A percentile compares a stretch with the other conserved stretches of the same genome.
These are phyloP conservation scores for Globisporangium cylindrosporum DNA, from an alignment of 352 stramenopile genomes.

Conservation along the genomic window DNA sequence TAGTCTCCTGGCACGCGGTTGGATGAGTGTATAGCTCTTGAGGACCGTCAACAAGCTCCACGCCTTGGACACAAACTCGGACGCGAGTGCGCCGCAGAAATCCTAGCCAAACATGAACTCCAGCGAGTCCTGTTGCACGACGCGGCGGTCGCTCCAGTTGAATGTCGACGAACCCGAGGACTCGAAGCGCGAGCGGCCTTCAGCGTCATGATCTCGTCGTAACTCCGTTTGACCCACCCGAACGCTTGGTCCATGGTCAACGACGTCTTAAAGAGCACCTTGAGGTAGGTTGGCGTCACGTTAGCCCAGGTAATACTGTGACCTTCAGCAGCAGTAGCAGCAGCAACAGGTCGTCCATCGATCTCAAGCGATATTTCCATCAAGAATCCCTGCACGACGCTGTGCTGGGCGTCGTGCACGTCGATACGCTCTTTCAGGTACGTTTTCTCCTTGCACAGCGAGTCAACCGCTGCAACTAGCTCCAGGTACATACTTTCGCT, in stretches of 20 bases:
- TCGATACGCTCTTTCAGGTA: not conserved
- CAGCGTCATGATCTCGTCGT: not conserved
- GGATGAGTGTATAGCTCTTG: not conserved
- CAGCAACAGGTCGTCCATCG: not conserved
- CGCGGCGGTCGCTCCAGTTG: not conserved
- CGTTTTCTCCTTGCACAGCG: not conserved
- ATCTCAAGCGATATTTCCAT: not conserved
- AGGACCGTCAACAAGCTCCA: not conserved
- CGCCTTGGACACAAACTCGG: not conserved
- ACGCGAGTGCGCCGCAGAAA: not conserved
- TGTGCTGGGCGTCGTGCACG: not conserved
- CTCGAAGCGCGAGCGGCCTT: not conserved
- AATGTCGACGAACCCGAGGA: not conserved
- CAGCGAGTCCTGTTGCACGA: not conserved
- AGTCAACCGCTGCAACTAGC: not conserved
- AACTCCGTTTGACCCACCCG: not conserved
- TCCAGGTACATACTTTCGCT: not conserved
- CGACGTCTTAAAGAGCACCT: not conserved
- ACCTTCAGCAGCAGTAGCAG: not conserved
- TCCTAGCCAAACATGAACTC: not conserved
- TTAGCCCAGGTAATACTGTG: not conserved
- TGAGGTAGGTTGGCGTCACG: not conserved
- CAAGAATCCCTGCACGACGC: not conserved
- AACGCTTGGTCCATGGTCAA: not conserved
- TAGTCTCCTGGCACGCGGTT: not conserved